A percentile compares a stretch with the other conserved stretches of the same genome.
These are phyloP conservation scores for Ramaria sp. DNA, from an alignment of 768 basidiomycete species.

Conservation along the genomic window DNA sequence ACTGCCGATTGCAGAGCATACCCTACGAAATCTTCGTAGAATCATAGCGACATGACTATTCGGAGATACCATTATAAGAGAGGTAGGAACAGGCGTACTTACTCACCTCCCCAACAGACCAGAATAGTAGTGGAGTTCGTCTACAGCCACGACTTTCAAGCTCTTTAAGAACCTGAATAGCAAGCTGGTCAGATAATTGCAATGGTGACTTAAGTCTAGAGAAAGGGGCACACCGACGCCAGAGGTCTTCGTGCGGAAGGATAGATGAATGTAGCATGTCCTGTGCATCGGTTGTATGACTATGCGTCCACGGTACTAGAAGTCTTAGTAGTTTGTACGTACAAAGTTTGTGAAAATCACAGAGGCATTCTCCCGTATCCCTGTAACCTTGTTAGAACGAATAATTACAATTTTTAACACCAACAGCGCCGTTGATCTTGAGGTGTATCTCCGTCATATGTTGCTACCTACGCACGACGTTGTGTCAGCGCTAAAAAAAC, in stretches of 20 bases:
- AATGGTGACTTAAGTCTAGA: background rate
- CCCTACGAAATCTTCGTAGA: conserved; percentile 60
- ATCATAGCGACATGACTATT: conserved; percentile 72
- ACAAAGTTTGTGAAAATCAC: conserved; percentile 89
- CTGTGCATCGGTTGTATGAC: conserved; percentile 24
- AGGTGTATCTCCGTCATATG: conserved; percentile 85
- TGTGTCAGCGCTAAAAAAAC: background rate
- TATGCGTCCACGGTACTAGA: background rate
- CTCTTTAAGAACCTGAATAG: conserved; percentile 59
- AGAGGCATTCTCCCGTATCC: conserved; percentile 60
- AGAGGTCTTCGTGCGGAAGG: conserved; percentile 72
- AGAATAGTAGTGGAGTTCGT: conserved; percentile 82
- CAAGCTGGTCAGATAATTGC: conserved; percentile 4
- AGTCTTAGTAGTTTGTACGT: conserved; percentile 13
- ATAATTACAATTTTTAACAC: conserved; percentile 4
- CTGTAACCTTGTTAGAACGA: conserved; percentile 21
- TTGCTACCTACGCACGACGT: conserved; percentile 39
- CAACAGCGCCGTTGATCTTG: conserved; percentile 52
- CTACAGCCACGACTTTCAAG: conserved; percentile 68
- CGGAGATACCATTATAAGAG: background rate
- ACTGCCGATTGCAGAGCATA: conserved; percentile 75
- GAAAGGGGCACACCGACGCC: conserved; percentile 48
- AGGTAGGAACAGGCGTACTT: background rate
- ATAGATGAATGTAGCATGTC: conserved; percentile 83
- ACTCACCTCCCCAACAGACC: conserved; percentile 67